phyloP scores from a whole-genome alignment of 78 protist species.

The Dictyostelium brefeldianum region DNA sequence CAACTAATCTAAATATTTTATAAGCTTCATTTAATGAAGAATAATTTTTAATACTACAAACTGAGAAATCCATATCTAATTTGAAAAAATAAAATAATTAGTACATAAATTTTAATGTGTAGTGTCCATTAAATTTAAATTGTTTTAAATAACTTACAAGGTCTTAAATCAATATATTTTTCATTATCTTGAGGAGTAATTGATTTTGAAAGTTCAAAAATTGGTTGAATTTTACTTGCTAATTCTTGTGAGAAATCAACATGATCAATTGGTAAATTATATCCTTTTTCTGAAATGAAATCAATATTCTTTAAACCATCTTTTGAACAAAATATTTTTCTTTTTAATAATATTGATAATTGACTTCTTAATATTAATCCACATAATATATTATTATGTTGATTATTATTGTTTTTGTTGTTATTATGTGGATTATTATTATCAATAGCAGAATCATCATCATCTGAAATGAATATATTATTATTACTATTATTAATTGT shows the following conservation, averaged over 20 bases:
- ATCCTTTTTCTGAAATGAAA: conserved; percentile 8
- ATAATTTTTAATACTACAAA: conserved; percentile 54
- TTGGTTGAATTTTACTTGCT: conserved; percentile 21
- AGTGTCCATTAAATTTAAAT: background rate
- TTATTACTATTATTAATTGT: conserved; percentile 7
- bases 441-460: no score
- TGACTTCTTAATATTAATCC: conserved; percentile 80
- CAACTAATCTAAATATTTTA: conserved; percentile 32
- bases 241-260: conserved; percentile 15
- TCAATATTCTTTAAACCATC: background rate
- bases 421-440: background rate
- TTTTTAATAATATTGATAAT: conserved; percentile 56
- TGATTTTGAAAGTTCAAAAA: background rate
- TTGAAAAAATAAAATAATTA: background rate
- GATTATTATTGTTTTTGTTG: background rate
- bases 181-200: conserved; percentile 20
- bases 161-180: conserved; percentile 39
- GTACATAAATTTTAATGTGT: no score
- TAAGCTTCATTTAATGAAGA: conserved; percentile 74
- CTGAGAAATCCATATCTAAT: conserved; percentile 75
- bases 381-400: conserved; percentile 36
- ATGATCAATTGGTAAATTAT: conserved; percentile 53
- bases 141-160: conserved; percentile 14
- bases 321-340: background rate
- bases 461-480: background rate